These are phyloP conservation scores for Colletotrichum sp. DNA, from an alignment of 2,329 filamentous ascomycete genomes.

Conservation along the genomic window DNA sequence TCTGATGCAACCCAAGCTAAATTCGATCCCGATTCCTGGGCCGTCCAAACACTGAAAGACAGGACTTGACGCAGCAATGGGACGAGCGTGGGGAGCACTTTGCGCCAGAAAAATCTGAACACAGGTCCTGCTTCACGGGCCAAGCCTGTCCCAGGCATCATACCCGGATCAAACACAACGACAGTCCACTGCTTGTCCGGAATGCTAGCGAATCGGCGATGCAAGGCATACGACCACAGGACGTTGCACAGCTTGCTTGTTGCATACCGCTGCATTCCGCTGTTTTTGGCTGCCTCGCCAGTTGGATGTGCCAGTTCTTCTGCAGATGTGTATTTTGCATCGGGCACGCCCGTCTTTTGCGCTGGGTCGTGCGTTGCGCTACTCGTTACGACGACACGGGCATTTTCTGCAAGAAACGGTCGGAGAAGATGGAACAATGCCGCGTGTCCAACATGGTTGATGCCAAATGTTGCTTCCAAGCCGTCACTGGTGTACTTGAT, in stretches of 20 bases:
- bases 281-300: slow-evolving; percentile 26
- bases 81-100: slow-evolving; percentile 38
- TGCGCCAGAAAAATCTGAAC: slow-evolving; percentile 36
- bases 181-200: slow-evolving; percentile 38
- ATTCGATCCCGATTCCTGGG: slow-evolving; percentile 42
- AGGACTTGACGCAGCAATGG: slow-evolving; percentile 39
- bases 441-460: slow-evolving; percentile 56
- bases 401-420: slow-evolving; percentile 39
- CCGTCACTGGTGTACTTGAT: slow-evolving; percentile 42
- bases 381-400: slow-evolving; percentile 48
- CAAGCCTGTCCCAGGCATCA: slow-evolving; percentile 53
- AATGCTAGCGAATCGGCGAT: slow-evolving; percentile 34
- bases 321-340: slow-evolving; percentile 46
- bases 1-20: slow-evolving; percentile 35
- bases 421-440: slow-evolving; percentile 53
- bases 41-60: slow-evolving; percentile 39
- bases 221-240: slow-evolving; percentile 51
- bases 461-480: slow-evolving; percentile 52
- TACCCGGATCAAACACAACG: slow-evolving; percentile 48
- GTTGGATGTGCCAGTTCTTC: slow-evolving; percentile 49
- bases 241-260: slow-evolving; percentile 53
- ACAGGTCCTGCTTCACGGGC: slow-evolving; percentile 35
- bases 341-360: slow-evolving; percentile 40
- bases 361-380: slow-evolving; percentile 54
- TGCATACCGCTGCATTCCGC: slow-evolving; percentile 45